A percentile compares a stretch with the other conserved stretches of the same genome.
Evolutionary conservation across 2,329 filamentous ascomycete genomes (phyloP).

Genomic region (Colletotrichum filicis): DNA sequence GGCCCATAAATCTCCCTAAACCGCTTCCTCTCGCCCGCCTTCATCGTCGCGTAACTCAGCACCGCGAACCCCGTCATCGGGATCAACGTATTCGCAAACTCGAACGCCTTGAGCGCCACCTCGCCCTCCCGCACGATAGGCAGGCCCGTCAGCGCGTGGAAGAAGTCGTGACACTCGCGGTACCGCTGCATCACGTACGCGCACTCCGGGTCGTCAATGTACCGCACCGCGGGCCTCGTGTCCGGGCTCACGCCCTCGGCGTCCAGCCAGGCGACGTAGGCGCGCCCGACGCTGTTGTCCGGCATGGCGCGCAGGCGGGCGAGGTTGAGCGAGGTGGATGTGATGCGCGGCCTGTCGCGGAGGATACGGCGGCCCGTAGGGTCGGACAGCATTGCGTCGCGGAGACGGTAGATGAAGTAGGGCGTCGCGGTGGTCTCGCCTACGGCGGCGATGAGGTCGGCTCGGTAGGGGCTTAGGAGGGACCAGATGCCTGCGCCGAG

Average conservation of each 20-base stretch:
- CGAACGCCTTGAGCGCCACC: constrained; percentile 96
- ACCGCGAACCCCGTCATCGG: constrained; percentile 95
- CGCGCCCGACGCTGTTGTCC: constrained; percentile 78
- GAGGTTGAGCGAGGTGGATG: constrained; percentile 76
- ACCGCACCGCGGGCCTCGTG: constrained; percentile 83
- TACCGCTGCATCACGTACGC: constrained; percentile 99
- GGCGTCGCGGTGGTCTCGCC: constrained; percentile 95
- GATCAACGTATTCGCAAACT: constrained; percentile 92
- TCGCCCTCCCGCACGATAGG: constrained; percentile 95
- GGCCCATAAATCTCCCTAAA: constrained; percentile 85
- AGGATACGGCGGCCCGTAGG: constrained; percentile 91
- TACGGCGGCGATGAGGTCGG: constrained; percentile 92
- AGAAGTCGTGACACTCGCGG: constrained; percentile 97
- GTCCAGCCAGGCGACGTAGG: constrained; percentile 93
- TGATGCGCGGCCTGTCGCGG: constrained; percentile 88
- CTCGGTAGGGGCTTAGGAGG: constrained; percentile 81
- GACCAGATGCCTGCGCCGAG: constrained; percentile 72
- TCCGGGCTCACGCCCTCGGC: constrained; percentile 93
- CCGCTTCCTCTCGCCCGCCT: constrained; percentile 79
- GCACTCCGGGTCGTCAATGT: constrained; percentile 94
- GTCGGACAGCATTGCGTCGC: constrained; percentile 87
- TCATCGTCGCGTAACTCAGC: constrained; percentile 87
- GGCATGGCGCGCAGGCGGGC: constrained; percentile 78
- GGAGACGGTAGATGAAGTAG: constrained; percentile 93
- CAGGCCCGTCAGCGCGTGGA: constrained; percentile 91